phyloP scores from a whole-genome alignment of 176 grass and related monocot species.

The Oropetium thomaeum region DNA sequence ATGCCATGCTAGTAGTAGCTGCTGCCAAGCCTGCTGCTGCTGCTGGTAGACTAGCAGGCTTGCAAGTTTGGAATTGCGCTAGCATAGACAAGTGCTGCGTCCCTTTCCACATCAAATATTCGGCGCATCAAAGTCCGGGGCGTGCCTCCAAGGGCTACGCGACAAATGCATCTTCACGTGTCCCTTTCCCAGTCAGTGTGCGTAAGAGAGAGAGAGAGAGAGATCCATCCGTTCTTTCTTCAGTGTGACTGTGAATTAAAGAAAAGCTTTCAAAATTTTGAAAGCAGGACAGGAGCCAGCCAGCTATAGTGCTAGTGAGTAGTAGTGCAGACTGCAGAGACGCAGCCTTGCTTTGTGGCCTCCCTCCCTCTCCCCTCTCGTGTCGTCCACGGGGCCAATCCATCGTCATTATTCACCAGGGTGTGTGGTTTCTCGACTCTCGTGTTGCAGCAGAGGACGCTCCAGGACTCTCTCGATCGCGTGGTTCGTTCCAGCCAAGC shows the following conservation, averaged over 20 bases:
- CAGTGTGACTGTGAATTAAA: no score
- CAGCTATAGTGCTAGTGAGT: no score
- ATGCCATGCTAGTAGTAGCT: no score
- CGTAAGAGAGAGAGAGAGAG: neutral
- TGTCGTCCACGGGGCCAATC: slow-evolving; percentile 47
- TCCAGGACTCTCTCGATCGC: no score
- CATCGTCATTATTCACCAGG: no score
- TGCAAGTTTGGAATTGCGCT: slow-evolving; percentile 41
- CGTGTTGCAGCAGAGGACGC: no score
- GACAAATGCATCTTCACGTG: slow-evolving; percentile 47
- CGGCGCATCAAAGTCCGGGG: slow-evolving; percentile 33
- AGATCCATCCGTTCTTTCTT: no score
- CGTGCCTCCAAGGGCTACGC: slow-evolving; percentile 32
- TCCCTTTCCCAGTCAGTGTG: slow-evolving; percentile 29
- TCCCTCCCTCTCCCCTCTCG: no score
- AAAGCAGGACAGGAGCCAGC: neutral
- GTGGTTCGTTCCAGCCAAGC: slow-evolving; percentile 26
- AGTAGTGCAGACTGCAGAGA: neutral
- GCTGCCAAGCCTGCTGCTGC: no score
- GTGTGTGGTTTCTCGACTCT: no score
- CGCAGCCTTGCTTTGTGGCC: neutral
- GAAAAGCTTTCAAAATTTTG: neutral
- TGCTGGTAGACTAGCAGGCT: neutral
- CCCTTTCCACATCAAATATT: slow-evolving; percentile 51
- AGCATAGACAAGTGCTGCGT: slow-evolving; percentile 1